phyloP scores from a whole-genome alignment of 176 grass and related monocot genomes.

The Metroxylon sagu region DNA sequence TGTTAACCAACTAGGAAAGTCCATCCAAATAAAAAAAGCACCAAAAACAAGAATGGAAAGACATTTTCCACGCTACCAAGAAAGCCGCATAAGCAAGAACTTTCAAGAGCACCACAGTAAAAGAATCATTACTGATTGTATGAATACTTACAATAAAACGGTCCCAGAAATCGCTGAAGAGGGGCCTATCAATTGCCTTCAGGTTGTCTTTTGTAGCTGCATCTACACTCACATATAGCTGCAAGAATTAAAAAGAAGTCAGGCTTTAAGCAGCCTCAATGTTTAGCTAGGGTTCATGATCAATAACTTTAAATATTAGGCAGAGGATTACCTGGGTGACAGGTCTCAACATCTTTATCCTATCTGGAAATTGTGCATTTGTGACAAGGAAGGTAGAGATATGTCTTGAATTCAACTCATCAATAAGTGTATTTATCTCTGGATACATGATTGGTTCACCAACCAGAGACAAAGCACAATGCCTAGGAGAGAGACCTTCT shows the following conservation, averaged over 20 bases:
- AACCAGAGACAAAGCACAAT: slow-evolving; percentile 96
- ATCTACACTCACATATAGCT: slow-evolving; percentile 96
- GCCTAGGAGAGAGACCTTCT: slow-evolving; percentile 71
- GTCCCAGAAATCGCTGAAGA: slow-evolving; percentile 96
- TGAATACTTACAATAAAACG: slow-evolving; percentile 62
- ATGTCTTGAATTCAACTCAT: slow-evolving; percentile 69
- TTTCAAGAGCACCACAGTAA: too few relatives aligned
- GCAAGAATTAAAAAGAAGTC: slow-evolving; percentile 19
- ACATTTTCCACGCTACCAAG: neutral
- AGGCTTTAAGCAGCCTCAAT: neutral
- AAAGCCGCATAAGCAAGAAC: neutral
- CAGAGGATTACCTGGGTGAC: slow-evolving; percentile 68
- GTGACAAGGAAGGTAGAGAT: slow-evolving; percentile 97
- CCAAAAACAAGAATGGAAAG: neutral
- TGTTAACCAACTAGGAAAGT: too few relatives aligned
- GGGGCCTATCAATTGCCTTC: slow-evolving; percentile 90
- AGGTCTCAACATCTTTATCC: slow-evolving; percentile 64
- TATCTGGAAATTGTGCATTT: slow-evolving; percentile 98
- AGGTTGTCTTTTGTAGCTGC: slow-evolving; percentile 88
- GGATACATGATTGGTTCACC: slow-evolving; percentile 98
- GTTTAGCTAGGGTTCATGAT: too few relatives aligned
- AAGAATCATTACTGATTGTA: too few relatives aligned
- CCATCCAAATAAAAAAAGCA: too few relatives aligned
- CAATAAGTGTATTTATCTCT: slow-evolving; percentile 90
- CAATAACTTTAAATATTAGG: slow-evolving; percentile 12